Conservation (phyloP, 352 stramenopile genomes). For the Elongisporangium undulatum region DNA sequence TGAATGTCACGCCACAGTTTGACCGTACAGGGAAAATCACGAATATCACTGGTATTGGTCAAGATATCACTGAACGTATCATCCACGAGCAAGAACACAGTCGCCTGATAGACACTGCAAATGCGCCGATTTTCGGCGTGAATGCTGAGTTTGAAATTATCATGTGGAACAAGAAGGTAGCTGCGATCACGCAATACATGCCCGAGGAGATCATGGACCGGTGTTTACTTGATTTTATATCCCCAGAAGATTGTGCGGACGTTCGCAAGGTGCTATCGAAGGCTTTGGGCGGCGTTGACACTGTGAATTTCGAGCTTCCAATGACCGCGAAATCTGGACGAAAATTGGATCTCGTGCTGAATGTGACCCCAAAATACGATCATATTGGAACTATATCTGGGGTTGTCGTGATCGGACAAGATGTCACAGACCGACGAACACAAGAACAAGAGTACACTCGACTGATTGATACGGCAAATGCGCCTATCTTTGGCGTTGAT, state of each 20-base stretch:
- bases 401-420: slow-evolving; percentile 32
- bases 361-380: slow-evolving; percentile 28
- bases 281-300: slow-evolving; percentile 30
- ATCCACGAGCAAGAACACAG: slow-evolving; percentile 57
- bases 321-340: slow-evolving; percentile 41
- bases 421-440: slow-evolving; percentile 28
- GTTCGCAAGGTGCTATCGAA: slow-evolving; percentile 34
- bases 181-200: slow-evolving; percentile 61
- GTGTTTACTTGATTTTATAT: slow-evolving; percentile 68
- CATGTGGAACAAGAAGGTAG: slow-evolving; percentile 51
- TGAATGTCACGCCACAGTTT: slow-evolving; percentile 36
- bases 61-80: slow-evolving; percentile 54
- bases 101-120: slow-evolving; percentile 49
- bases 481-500: slow-evolving; percentile 65
- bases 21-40: slow-evolving; percentile 67
- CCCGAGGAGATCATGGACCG: slow-evolving; percentile 64
- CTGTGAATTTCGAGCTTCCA: slow-evolving; percentile 38
- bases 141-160: slow-evolving; percentile 55
- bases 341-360: slow-evolving; percentile 34
- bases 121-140: slow-evolving; percentile 58
- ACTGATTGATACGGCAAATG: slow-evolving; percentile 46
- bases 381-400: slow-evolving; percentile 26
- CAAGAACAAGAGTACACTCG: slow-evolving; percentile 36
- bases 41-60: slow-evolving; percentile 25
- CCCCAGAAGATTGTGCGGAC: slow-evolving; percentile 25